These are phyloP conservation scores for Aspergillus avenaceus DNA, from an alignment of 495 filamentous ascomycete species.

Conservation along the genomic window DNA sequence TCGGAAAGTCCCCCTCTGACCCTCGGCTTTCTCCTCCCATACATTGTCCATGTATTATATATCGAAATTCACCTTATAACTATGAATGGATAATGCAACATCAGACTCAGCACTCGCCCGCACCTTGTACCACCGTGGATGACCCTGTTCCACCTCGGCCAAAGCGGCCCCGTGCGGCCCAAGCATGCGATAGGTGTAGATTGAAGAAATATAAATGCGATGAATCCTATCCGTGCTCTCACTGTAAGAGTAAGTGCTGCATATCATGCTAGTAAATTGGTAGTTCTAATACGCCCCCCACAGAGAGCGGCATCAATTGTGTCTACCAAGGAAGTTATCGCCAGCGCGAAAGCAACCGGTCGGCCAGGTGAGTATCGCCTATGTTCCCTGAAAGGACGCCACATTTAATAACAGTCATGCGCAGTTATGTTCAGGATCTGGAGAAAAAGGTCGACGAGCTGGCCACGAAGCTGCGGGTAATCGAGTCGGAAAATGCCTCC, in stretches of 20 bases:
- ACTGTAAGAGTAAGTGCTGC: conserved; percentile 34
- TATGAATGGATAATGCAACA: conserved; percentile 17
- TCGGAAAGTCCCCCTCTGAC: no score
- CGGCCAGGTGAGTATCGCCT: conserved; percentile 33
- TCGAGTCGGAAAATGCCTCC: conserved; percentile 18
- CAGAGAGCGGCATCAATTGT: conserved; percentile 30
- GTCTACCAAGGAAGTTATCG: conserved; percentile 37
- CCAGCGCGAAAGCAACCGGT: conserved; percentile 31
- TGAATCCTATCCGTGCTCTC: conserved; percentile 36
- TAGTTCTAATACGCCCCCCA: background rate
- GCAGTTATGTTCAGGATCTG: conserved; percentile 32
- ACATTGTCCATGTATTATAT: background rate
- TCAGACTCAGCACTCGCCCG: conserved; percentile 9
- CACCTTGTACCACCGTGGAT: conserved; percentile 11
- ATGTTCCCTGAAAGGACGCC: no score
- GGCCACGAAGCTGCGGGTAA: conserved; percentile 20
- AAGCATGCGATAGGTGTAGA: conserved; percentile 39
- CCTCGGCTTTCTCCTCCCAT: no score
- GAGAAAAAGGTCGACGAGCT: conserved; percentile 38
- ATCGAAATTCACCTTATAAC: background rate
- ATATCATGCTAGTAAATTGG: background rate
- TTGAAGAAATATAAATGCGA: conserved; percentile 44
- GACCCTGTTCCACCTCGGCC: conserved; percentile 24
- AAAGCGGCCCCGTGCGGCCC: conserved; percentile 37
- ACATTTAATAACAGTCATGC: no score